These are phyloP conservation scores for Marasmius fiardii DNA, from an alignment of 1,284 basidiomycete genomes.

Conservation along the genomic window DNA sequence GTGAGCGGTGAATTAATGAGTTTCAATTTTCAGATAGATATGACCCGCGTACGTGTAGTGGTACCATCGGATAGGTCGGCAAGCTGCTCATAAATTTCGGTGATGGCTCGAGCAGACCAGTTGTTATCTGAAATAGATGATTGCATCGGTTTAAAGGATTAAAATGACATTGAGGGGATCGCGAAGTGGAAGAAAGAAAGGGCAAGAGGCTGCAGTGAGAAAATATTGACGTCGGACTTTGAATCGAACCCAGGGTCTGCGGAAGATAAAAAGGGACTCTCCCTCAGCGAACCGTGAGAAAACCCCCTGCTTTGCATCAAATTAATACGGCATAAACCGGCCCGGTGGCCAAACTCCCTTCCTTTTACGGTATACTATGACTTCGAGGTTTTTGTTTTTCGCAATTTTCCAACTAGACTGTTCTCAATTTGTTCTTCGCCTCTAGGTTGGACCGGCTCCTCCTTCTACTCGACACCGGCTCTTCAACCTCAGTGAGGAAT, in stretches of 20 bases:
- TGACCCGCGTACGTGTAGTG: constrained; percentile 16
- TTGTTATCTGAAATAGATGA: constrained; percentile 1
- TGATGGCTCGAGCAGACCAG: constrained; percentile 16
- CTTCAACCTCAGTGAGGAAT: constrained; percentile 78
- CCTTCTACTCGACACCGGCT: constrained; percentile 87
- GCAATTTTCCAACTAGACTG: not conserved
- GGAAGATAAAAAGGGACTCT: constrained; percentile 4
- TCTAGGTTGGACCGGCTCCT: constrained; percentile 88
- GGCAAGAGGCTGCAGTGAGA: not conserved
- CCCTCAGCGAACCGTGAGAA: constrained; percentile 12
- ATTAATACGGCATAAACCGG: constrained; percentile 8
- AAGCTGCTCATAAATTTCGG: constrained; percentile 17
- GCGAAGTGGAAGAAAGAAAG: not conserved
- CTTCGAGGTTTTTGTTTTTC: constrained; percentile 53
- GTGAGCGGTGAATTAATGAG: not conserved
- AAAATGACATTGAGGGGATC: not conserved
- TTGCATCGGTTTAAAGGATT: constrained; percentile 7
- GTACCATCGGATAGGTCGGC: constrained; percentile 16
- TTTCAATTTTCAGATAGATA: not conserved
- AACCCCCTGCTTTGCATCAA: constrained; percentile 11
- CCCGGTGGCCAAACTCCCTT: constrained; percentile 9
- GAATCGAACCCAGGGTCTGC: constrained; percentile 8
- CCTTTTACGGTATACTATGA: constrained; percentile 45
- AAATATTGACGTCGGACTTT: not conserved
- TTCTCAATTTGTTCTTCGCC: not conserved